Evolutionary conservation across 2,329 filamentous ascomycete genomes (phyloP).

Genomic region (Stagonosporopsis vannaccii): DNA sequence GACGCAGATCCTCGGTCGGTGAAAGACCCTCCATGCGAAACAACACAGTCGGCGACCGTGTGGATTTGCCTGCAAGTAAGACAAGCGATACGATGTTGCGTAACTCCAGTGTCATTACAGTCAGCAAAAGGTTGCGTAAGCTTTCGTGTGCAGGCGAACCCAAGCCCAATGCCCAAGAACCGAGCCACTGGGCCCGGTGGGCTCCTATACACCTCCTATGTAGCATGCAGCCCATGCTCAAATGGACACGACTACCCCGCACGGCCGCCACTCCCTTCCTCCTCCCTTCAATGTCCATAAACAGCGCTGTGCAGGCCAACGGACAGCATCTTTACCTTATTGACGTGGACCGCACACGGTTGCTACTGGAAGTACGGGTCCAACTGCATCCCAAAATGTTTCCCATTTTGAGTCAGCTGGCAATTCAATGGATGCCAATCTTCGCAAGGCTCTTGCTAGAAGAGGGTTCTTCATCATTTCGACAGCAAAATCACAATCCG

Average conservation of each 20-base stretch:
- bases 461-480: neutral
- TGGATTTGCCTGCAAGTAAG: neutral
- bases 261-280: neutral
- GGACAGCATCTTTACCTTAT: neutral
- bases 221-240: neutral
- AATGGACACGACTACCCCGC: neutral
- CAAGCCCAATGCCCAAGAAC: slow-evolving; percentile 25
- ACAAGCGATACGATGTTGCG: neutral
- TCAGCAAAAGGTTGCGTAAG: slow-evolving; percentile 5
- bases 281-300: too few species aligned
- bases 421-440: neutral
- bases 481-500: neutral
- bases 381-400: neutral
- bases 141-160: slow-evolving; percentile 9
- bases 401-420: neutral
- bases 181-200: slow-evolving; percentile 13
- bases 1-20: neutral
- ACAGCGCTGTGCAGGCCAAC: neutral
- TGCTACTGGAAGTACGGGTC: neutral
- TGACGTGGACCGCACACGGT: neutral
- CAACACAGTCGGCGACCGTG: neutral
- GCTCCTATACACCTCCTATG: neutral
- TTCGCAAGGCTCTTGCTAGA: neutral
- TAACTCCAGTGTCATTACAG: neutral
- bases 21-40: neutral